Evolutionary conservation across 192 early-diverging fungal genomes (phyloP).

Genomic region (Linnemannia elongata): DNA sequence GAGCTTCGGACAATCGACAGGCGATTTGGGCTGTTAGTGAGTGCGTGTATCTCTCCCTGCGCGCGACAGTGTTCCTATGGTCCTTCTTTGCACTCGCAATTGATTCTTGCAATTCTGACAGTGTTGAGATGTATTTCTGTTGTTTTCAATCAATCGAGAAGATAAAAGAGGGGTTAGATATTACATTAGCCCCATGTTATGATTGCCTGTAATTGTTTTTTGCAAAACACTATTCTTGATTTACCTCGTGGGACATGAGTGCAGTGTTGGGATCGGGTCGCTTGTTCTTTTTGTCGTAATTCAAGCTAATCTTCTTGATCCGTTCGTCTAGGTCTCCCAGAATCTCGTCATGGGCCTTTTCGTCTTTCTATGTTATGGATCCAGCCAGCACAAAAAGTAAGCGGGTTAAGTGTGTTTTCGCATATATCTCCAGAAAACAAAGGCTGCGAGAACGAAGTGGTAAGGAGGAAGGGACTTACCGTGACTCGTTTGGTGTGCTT

Average conservation of each 20-base stretch:
- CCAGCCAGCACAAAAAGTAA: neutral
- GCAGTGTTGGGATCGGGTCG: slow-evolving; percentile 53
- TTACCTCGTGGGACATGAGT: slow-evolving; percentile 59
- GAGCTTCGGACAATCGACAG: slow-evolving; percentile 52
- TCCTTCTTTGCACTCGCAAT: slow-evolving; percentile 47
- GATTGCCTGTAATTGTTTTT: neutral
- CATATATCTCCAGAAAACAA: neutral
- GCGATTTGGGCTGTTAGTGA: slow-evolving; percentile 53
- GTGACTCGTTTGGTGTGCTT: slow-evolving; percentile 57
- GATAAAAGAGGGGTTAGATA: neutral
- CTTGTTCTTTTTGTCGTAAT: slow-evolving; percentile 59
- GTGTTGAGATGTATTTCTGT: slow-evolving; percentile 58
- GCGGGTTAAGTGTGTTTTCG: neutral
- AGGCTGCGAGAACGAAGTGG: neutral
- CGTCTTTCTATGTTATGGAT: slow-evolving; percentile 55
- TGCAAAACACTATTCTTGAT: too few relatives aligned
- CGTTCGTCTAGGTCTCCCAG: slow-evolving; percentile 55
- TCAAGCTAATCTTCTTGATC: slow-evolving; percentile 57
- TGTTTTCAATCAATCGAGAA: neutral
- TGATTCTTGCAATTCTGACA: slow-evolving; percentile 47
- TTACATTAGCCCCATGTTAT: neutral
- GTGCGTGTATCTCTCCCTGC: slow-evolving; percentile 52
- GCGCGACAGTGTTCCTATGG: slow-evolving; percentile 42
- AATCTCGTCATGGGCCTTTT: slow-evolving; percentile 52
- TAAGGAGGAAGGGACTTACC: slow-evolving; percentile 4